Evolutionary conservation across 2,329 filamentous ascomycete species (phyloP), one percentile per base, ranked within the genome.

Genomic region (Blastomyces silverae): DNA sequence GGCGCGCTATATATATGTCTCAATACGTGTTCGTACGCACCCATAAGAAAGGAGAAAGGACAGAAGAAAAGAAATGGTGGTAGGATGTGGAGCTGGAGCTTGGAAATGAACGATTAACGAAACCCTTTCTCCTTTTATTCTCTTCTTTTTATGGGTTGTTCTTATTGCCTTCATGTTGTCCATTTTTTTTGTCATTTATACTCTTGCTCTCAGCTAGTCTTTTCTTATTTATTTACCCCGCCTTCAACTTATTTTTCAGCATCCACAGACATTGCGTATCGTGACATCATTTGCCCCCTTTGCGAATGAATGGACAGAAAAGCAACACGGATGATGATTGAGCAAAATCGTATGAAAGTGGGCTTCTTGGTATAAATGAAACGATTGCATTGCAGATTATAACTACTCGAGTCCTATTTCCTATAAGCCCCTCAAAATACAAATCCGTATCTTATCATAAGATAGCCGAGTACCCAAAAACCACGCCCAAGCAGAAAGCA

Each of bases 101-200:
- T 61, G 59, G 59, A 61, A 61, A 48, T 61, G 59, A 61, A 61
- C 28, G 59, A 61, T 37, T 61, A 17, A 61, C 44, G 59, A 61
- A 60, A 17, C 44, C 28, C 10, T 61, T 50, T 61, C 22, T 61
- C 20, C 8, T 61, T 61, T 46, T 44, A 46, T 6, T 46, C 37
- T 31, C 22, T 53, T 53, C 25, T 52, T 44, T 31, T 44, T 22
- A 44, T 20, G 46, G 37, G n/a, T 46, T 55, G 31, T 39, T 22
- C 44, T 34, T 52, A 48, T 42, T 25, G 13, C 37, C 6, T 39
- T 39, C 37, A 39, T 46, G 17, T 17, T 39, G 28, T 31, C 46
- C 20, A 25, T 22, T 20, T 22, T 58, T 57, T 39, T 31, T 22
- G 11, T 53, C 8, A 17, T 31, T 53, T 31, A 22, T 20, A 6